Base-by-base conservation (phyloP, 371 early-diverging fungal species). In the Mortierella sp. region DNA sequence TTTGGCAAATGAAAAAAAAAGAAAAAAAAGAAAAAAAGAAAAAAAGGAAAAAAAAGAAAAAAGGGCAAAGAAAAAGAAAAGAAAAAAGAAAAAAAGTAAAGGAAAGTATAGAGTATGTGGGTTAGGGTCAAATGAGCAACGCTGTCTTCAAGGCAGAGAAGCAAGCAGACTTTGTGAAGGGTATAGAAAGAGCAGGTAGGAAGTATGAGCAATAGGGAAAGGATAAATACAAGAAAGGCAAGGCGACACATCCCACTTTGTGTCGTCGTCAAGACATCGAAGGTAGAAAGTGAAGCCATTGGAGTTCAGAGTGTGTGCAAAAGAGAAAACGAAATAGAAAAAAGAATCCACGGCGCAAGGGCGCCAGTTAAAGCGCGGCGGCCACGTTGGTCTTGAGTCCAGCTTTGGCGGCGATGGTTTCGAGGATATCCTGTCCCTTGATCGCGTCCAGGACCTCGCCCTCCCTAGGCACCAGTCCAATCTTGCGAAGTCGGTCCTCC, bases 371-470 rank as follows among this genome's bases (percentile, higher is more conserved):
- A 39, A 34, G 61, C 37, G 16, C 61, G 3, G 39, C 7, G 22
- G 61, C 22, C 22, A 22, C 39, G 9, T 31, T 37, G 22, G 61
- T 19, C 61, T 61, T 61, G 61, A 61, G 24, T 5, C 68, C 67
- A 10, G 72, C 45, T n/a, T 77, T 71, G 45, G 66, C 31, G 8
- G 72, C 45, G 39, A 77, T 77, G 11, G 68, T 53, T 10, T 77
- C 64, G 41, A 77, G n/a, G 39, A 72, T 55, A 24, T 78, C 79
- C 70, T 78, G 79, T 9, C 73, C 79, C n/a, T 55, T 68, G 24
- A 89, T 76, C 78, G 90, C 87, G 45, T 88, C 83, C 39, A 85
- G 74, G 11, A 91, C 88, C 65, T 91, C 91, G 16, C 66, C 72
- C 55, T 89, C 90, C 44, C 86, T 85, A 0, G 87, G 86, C 50